Base-by-base conservation (phyloP, 2,329 filamentous ascomycete species). In the Ascochyta lentis region DNA sequence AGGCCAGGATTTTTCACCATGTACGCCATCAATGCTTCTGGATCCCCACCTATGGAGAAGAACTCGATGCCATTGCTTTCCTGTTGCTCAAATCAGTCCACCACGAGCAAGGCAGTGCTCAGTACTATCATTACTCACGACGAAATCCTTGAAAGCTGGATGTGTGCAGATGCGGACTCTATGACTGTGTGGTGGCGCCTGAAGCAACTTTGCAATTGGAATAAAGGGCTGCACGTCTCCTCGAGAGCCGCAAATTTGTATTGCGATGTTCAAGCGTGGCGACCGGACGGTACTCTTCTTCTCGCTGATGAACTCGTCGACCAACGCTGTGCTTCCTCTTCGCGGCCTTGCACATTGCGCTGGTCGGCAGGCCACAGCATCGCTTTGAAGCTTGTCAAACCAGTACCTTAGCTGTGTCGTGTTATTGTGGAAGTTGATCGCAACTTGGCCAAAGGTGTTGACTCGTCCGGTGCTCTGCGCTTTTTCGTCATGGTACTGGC, bases 201-300 rank as follows among this genome's bases (percentile, higher is more conserved):
- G 73, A 0, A 87, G 67, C n/a, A 80, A 75, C 35, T 77, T 80
- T 0, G 83, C 85, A 3, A 88, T 76, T 0, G 84, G 83, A 47
- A 87, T 75, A 53, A 87, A 87, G 0, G 84, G 84, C 53, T 87
- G 85, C 2, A 85, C 81, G 64, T 85, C 83, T 6, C 83, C 83
- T 47, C 80, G 75, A 3, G 76, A 79, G 8, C 80, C 80, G 1
- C 84, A 82, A 6, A 84, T 80, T 44, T 84, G 83, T 48, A 85
- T 83, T 1, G 84, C 81, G 39, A 85, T 80, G 53, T 84, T 83
- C 29, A 84, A 31, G 37, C 51, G 49, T 6, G 65, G 63, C 10
- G 46, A 40, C 12, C 49, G 52, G 7, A 52, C 29, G 33, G 22
- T n/a, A 6, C 42, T 39, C 9, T 26, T 26, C 13, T 42, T 38